A percentile compares a stretch with the other conserved stretches of the same genome.
Evolutionary conservation across 2,329 filamentous ascomycete species (phyloP).

Genomic region (Trichoderma hamatum): DNA sequence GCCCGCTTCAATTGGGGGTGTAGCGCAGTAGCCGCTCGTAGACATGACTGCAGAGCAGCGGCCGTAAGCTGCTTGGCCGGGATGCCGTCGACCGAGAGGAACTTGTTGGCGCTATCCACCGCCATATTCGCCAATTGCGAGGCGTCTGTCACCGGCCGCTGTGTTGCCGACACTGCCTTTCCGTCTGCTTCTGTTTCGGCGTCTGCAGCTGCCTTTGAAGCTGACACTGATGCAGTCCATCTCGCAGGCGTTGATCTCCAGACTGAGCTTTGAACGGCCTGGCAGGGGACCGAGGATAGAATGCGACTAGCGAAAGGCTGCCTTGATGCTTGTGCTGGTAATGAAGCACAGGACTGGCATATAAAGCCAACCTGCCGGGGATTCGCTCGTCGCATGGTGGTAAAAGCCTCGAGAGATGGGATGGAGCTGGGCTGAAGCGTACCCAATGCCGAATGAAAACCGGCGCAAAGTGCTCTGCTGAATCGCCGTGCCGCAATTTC

Average conservation of each 20-base stretch:
- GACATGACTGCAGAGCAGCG: conserved; percentile 50
- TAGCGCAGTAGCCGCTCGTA: conserved; percentile 49
- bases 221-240: conserved; percentile 35
- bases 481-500: background rate
- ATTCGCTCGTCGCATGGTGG: conserved; percentile 45
- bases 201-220: conserved; percentile 4
- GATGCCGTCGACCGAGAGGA: conserved; percentile 50
- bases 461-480: background rate
- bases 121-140: conserved; percentile 47
- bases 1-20: conserved; percentile 46
- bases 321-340: conserved; percentile 35
- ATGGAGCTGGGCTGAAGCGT: background rate
- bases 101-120: conserved; percentile 47
- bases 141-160: conserved; percentile 42
- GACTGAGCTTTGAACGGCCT: conserved; percentile 10
- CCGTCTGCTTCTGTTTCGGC: conserved; percentile 13
- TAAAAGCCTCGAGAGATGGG: background rate
- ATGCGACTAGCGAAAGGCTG: conserved; percentile 34
- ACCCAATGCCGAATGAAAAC: background rate
- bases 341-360: conserved; percentile 50
- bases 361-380: conserved; percentile 42
- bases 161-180: conserved; percentile 27
- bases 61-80: conserved; percentile 49
- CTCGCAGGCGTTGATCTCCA: conserved; percentile 30
- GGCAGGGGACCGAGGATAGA: conserved; percentile 30